These are phyloP conservation scores for Phellinidium pouzarii DNA, from an alignment of 1,284 basidiomycete species.

Conservation along the genomic window DNA sequence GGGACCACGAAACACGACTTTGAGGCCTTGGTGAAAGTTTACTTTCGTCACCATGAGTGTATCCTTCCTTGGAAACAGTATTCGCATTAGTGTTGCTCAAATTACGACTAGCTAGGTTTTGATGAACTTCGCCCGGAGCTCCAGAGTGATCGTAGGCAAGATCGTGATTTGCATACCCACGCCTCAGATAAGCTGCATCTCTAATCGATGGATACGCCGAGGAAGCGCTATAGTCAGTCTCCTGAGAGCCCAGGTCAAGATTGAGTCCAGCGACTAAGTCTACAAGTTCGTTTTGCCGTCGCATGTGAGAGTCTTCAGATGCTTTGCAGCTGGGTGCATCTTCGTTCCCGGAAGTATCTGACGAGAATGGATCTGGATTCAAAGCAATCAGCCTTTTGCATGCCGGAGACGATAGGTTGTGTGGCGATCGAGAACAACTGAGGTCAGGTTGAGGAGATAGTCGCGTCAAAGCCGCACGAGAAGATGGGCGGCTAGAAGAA, in stretches of 20 bases:
- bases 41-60: background rate
- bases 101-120: background rate
- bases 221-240: background rate
- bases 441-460: conserved; percentile 1
- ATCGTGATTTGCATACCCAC: background rate
- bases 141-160: background rate
- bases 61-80: background rate
- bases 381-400: background rate
- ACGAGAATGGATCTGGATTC: background rate
- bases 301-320: conserved; percentile 11
- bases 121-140: background rate
- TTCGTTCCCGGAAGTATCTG: conserved; percentile 1
- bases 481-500: background rate
- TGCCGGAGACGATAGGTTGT: background rate
- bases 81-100: background rate
- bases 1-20: background rate
- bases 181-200: background rate
- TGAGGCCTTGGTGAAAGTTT: background rate
- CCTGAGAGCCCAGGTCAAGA: background rate
- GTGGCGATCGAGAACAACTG: background rate
- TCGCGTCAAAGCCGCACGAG: background rate
- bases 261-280: conserved; percentile 14
- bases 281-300: conserved; percentile 12
- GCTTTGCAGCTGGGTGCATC: background rate
- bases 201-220: background rate